Evolutionary conservation across 352 stramenopile genomes (phyloP).

Genomic region (Elongisporangium undulatum): DNA sequence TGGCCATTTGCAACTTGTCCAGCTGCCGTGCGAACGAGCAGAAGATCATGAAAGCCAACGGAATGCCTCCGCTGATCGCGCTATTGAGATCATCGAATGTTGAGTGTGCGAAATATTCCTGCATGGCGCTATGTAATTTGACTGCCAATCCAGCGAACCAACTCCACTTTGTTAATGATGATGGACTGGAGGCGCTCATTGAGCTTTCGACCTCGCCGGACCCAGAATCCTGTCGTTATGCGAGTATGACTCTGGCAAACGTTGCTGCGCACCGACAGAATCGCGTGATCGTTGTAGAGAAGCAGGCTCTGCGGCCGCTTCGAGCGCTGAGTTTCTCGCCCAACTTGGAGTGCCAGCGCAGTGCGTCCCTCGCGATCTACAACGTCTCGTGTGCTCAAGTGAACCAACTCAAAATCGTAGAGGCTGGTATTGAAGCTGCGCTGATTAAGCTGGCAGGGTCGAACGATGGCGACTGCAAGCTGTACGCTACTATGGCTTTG

Average conservation of each 20-base stretch:
- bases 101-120: conserved; percentile 83
- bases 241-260: conserved; percentile 94
- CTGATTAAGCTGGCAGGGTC: conserved; percentile 83
- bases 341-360: conserved; percentile 89
- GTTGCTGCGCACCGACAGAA: conserved; percentile 89
- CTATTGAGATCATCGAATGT: conserved; percentile 39
- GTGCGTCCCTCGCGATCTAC: conserved; percentile 90
- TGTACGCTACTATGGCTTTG: conserved; percentile 94
- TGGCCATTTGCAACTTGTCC: conserved; percentile 86
- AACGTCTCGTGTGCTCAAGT: conserved; percentile 92
- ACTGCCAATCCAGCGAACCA: conserved; percentile 90
- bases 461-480: conserved; percentile 91
- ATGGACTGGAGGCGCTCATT: conserved; percentile 76
- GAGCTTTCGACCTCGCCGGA: conserved; percentile 64
- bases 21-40: conserved; percentile 70
- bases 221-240: conserved; percentile 84
- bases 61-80: conserved; percentile 56
- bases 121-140: conserved; percentile 95
- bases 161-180: conserved; percentile 79
- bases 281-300: conserved; percentile 85
- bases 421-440: conserved; percentile 81
- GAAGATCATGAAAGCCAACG: conserved; percentile 74
- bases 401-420: conserved; percentile 90
- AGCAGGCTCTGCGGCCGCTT: conserved; percentile 74
- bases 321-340: conserved; percentile 72